These are phyloP conservation scores for Kuraishia cidri DNA, from an alignment of 805 yeast species.

Conservation along the genomic window DNA sequence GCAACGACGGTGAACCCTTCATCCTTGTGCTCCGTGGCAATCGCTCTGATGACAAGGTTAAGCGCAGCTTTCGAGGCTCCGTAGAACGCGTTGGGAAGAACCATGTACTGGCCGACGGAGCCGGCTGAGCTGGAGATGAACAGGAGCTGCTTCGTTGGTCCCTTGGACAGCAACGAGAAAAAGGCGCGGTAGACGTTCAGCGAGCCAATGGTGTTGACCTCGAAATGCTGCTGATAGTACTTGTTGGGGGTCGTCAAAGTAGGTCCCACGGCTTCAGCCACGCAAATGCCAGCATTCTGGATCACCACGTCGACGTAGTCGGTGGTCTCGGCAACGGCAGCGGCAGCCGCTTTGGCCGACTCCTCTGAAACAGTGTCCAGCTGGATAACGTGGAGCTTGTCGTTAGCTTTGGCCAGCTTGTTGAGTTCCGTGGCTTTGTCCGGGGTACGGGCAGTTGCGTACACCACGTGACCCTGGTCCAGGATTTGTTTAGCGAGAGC, in stretches of 20 bases:
- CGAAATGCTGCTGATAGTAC: constrained; percentile 6
- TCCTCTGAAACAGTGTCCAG: not conserved
- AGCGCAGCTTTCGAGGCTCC: constrained; percentile 28
- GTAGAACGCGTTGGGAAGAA: constrained; percentile 17
- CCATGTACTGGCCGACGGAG: constrained; percentile 10
- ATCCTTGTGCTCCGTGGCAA: constrained; percentile 13
- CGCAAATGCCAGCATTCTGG: constrained; percentile 1
- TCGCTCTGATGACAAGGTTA: constrained; percentile 19
- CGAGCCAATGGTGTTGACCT: constrained; percentile 15
- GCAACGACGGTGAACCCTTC: constrained; percentile 20
- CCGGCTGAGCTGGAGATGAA: constrained; percentile 19
- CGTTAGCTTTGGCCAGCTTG: not conserved
- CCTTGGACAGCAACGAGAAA: constrained; percentile 11
- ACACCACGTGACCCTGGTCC: not conserved
- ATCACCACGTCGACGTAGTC: constrained; percentile 1
- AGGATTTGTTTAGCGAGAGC: constrained; percentile 1
- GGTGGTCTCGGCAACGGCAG: not conserved
- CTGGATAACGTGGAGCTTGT: not conserved
- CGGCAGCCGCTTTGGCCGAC: constrained; percentile 1
- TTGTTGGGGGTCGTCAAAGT: not conserved
- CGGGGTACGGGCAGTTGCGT: constrained; percentile 1
- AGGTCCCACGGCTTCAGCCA: too few relatives aligned
- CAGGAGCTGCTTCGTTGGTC: constrained; percentile 11
- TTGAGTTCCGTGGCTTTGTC: not conserved
- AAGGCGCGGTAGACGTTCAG: constrained; percentile 10